Percentiles rank a stretch among this genome's conserved stretches.
phyloP scores from a whole-genome alignment of 2,329 filamentous ascomycete genomes.

The Grosmannia huntii region DNA sequence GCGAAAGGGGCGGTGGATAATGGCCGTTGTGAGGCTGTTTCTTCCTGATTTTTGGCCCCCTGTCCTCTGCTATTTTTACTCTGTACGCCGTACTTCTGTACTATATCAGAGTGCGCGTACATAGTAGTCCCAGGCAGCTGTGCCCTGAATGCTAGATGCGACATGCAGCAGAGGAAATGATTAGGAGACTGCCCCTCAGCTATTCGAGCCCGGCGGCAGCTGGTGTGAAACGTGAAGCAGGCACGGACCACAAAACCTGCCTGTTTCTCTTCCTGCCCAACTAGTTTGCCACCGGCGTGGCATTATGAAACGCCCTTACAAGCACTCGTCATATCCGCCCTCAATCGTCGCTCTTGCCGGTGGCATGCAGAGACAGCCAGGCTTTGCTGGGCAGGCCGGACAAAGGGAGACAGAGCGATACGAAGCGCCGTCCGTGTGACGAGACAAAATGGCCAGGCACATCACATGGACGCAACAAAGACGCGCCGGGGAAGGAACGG shows the following conservation, averaged over 20 bases:
- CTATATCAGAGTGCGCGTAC: not conserved
- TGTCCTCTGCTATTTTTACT: not conserved
- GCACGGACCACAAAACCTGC: not conserved
- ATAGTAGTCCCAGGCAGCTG: not conserved
- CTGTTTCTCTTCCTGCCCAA: not conserved
- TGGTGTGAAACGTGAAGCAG: constrained; percentile 1
- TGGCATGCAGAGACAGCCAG: not conserved
- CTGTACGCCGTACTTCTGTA: not conserved
- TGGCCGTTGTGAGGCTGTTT: not conserved
- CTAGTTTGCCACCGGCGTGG: not conserved
- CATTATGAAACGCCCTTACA: not conserved
- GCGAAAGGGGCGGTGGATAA: not conserved
- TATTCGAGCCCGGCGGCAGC: constrained; percentile 1
- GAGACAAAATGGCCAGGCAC: not conserved
- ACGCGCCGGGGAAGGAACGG: not conserved
- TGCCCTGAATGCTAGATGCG: too few species aligned
- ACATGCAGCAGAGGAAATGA: too few species aligned
- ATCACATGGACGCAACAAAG: not conserved
- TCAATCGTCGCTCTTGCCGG: too few species aligned
- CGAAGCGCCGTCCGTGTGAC: not conserved
- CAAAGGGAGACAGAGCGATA: not conserved
- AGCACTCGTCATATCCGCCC: not conserved
- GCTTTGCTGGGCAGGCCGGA: not conserved
- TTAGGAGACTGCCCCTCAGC: not conserved
- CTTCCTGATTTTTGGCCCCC: not conserved